Evolutionary conservation across 2,329 filamentous ascomycete species (phyloP).

Genomic region (Onygenales sp.): DNA sequence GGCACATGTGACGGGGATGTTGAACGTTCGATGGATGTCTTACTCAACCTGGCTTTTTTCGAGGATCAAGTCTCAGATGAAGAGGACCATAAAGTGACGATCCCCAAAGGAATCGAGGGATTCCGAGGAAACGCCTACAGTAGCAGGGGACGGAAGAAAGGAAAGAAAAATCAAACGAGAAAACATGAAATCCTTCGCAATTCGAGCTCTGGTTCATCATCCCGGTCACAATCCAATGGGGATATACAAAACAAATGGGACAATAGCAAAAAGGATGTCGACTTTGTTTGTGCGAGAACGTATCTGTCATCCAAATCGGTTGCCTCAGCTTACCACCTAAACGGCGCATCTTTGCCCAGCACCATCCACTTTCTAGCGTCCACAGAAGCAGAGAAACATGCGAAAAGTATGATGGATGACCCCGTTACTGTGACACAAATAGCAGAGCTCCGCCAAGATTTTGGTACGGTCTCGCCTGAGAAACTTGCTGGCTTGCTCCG

Average conservation of each 20-base stretch:
- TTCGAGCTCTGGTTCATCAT: slow-evolving; percentile 11
- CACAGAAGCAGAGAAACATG: slow-evolving; percentile 34
- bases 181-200: slow-evolving; percentile 16
- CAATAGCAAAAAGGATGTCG: slow-evolving; percentile 46
- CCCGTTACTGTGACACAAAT: slow-evolving; percentile 39
- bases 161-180: slow-evolving; percentile 32
- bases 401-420: slow-evolving; percentile 29
- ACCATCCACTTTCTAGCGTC: slow-evolving; percentile 49
- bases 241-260: slow-evolving; percentile 49
- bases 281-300: slow-evolving; percentile 49
- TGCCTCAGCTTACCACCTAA: slow-evolving; percentile 49
- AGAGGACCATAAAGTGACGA: slow-evolving; percentile 32
- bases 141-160: slow-evolving; percentile 33
- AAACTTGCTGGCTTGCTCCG: slow-evolving; percentile 46
- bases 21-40: slow-evolving; percentile 62
- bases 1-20: slow-evolving; percentile 59
- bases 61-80: slow-evolving; percentile 49
- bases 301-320: slow-evolving; percentile 37
- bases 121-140: slow-evolving; percentile 49
- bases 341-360: slow-evolving; percentile 44
- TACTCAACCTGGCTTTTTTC: slow-evolving; percentile 71
- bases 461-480: slow-evolving; percentile 40
- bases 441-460: slow-evolving; percentile 45
- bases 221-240: slow-evolving; percentile 17
- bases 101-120: slow-evolving; percentile 68